Base-by-base conservation (phyloP, 192 early-diverging fungal species). In the Entomortierella lignicola region DNA sequence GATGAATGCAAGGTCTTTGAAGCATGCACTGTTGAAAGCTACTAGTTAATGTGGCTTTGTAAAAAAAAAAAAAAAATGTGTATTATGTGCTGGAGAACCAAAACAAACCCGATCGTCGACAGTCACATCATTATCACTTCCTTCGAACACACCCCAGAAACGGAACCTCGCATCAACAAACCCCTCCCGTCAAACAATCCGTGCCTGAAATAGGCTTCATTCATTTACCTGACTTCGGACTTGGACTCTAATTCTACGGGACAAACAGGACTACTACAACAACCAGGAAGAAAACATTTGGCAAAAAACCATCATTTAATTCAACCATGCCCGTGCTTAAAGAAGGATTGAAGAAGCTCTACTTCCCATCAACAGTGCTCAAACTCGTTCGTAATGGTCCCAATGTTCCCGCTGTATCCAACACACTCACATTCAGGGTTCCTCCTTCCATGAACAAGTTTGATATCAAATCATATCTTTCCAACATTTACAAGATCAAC, bases 361-460 rank as follows among this genome's bases (percentile, higher is more conserved):
- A 91, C 85, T 91, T 98, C 72, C 97, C 97, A 18, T 94, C 94
- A 70, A 82, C 96, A 47, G 71, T 93, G 15, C 92, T 98, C 80
- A 92, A 90, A 66, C 87, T 97, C 43, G 90, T 95, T 5, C 89
- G 92, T 17, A 83, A 88, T 66, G 75, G 61, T 1, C 92, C 90
- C 62, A 86, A 87, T 21, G 88, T 97, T 7, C 90, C 88, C 60
- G 89, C 90, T 34, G 57, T 70, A 37, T 79, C 75, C 66, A 95
- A 97, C 80, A 94, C 95, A 73, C 93, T 92, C 26, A 95, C 94
- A 29, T 98, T 98, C 89, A 89, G 92, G 26, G 91, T 95, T 5
- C 97, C 97, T 30, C 91, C 92, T 29, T 85, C 89, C 30, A 83
- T 93, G 68, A 98, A 97, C 91, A 98, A 98, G 85, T 87, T 98